Base-by-base conservation (phyloP, 1,284 basidiomycete species). In the Phellinidium pouzarii region DNA sequence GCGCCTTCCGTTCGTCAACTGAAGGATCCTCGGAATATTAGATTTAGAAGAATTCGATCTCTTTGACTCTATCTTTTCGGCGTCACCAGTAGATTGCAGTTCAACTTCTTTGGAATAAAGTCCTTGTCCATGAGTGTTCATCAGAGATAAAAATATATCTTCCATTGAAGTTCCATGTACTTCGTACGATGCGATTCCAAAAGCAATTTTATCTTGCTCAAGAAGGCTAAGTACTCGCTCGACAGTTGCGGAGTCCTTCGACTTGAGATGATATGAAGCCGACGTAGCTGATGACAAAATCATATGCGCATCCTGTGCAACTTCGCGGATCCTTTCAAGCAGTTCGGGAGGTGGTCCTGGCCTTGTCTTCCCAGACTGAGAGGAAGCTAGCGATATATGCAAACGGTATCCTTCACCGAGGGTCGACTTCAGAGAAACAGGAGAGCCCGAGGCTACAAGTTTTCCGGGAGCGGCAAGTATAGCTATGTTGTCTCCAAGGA, bases 381-480 rank as follows among this genome's bases (percentile, higher is more conserved):
- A 44, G 11, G 64, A 48, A 3, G 60, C 57, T 55, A 82, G 79
- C 3, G 71, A 68, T 4, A 80, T 74, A 41, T 80, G 74, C 12
- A 87, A 64, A 3, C 74, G 79, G 64, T 87, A 89, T 1, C 88
- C 88, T 64, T 81, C 75, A 2, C 87, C 88, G 5, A 86, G 73
- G n/a, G 68, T 71, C 8, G 77, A 78, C 65, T 91, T 91, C 36
- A 91, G 71, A 19, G 77, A 64, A 1, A 91, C 85, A 2, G 88
- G 88, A 1, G 82, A 76, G 5, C 85, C 87, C 42, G 80, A 71
- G 0, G 86, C 87, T 2, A 91, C 76, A 1, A 89, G 69, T 58
- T 81, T 84, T 7, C 87, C 88, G 2, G 87, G 88, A 0, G 84
- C 78, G 20, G 83, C 82, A 3, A 91, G 70, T 46, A 91, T 82